Evolutionary conservation across 2,329 filamentous ascomycete species (phyloP), one percentile per base, ranked within the genome.

Genomic region (Arthrobotrys iridis): DNA sequence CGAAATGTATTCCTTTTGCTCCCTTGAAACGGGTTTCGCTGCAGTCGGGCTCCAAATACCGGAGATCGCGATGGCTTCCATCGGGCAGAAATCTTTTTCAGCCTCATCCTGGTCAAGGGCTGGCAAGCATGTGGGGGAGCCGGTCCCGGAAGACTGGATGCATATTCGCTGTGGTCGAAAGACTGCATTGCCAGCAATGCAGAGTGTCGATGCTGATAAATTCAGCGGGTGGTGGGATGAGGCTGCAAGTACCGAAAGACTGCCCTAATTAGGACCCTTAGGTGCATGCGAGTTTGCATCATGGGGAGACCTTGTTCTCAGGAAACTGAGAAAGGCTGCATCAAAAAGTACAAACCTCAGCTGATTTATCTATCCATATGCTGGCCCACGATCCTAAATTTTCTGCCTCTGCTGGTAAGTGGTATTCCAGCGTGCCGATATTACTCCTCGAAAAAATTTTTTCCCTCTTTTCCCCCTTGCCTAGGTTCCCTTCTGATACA

Each of bases 41-140:
- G 13, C 22, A 26, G 26, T 35, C 33, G 26, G 33, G 59, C 41
- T 40, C 24, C 5, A 46, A n/a, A 8, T 22, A 30, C 52, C 48
- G 63, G 48, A 33, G 18, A 45, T 75, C 63, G 71, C 71, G 58
- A 75, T 43, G 30, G 63, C 40, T 62, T 37, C 5, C 15, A 30
- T 62, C 40, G 33, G 66, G 8, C n/a, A n/a, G 37, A 63, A 45
- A 52, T 24, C 6, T 15, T 41, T 52, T 68, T 46, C 64, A 52
- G 59, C 52, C 45, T 45, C 33, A 57, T 30, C 28, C 68, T 37
- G 55, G 8, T 40, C 63, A 63, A 55, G 55, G 67, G 63, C 57
- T 67, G 70, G 62, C 57, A n/a, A 24, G 46, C 55, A 67, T 43
- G 45, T 26, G 52, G 52, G n/a, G 55, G 43, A 15, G 15, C 50